Base-by-base conservation (phyloP, 371 early-diverging fungal species). In the Apophysomyces elegans region DNA sequence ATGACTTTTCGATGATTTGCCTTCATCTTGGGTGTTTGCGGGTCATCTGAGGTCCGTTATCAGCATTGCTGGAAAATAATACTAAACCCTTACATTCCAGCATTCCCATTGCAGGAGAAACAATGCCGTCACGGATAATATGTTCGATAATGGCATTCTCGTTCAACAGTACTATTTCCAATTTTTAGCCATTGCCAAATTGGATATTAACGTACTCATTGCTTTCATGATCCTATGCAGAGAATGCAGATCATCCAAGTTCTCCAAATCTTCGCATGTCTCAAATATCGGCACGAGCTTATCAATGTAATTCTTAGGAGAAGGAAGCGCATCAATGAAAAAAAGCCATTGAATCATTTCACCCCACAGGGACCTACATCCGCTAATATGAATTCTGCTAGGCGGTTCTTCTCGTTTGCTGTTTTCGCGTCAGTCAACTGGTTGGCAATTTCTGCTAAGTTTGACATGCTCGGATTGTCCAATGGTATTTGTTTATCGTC, bases 241-340 rank as follows among this genome's bases (percentile, higher is more conserved):
- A 7, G 72, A 62, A 65, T 90, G 88, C 56, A 95, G 70, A 59
- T 93, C 94, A 4, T 89, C 80, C 5, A 77, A 77, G 16, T 84
- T 87, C 36, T 95, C 95, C 74, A 94, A 64, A 69, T 96, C 96
- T 72, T 96, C 97, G 56, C 90, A 90, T 3, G 84, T 79, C 60
- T 92, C 90, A 67, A 95, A 84, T 5, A 95, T 59, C 1, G 85
- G 86, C 7, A 87, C 59, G 16, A 97, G 77, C 66, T 90, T 91
- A 44, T 85, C 86, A 44, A 95, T 75, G 62, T 89, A 95, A 46
- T 85, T 83, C 89, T 91, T 69, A 32, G 65, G 61, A 35, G 32
- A 59, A 14, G 80, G 3, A 39, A 12, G 45, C 12, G 21, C 36
- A 41, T 38, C 0, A 59, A 14, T 50, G 32, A 26, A 26, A 26